Evolutionary conservation across 805 yeast genomes (phyloP), one percentile per base, ranked within the genome.

Genomic region (Schizosaccharomyces octosporus): DNA sequence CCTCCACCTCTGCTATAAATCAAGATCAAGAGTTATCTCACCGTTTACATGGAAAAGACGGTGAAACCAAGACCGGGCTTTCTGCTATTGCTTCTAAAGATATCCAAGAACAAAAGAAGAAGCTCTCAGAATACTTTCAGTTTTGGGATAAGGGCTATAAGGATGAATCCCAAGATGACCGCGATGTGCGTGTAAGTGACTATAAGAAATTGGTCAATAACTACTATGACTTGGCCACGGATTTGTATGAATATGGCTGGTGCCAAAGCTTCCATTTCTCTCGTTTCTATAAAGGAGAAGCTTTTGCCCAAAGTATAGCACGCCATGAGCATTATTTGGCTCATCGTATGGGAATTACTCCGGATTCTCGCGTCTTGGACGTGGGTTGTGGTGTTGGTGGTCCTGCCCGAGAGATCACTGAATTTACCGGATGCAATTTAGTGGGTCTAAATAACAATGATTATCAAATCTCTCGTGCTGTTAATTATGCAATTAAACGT

Each of bases 341-440:
- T 54, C 75, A 78, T 72, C 83, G 85, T 76, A 88, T 89, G 79
- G 85, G 85, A 64, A 77, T 90, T 68, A 73, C 77, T 67, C 85
- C 82, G 67, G 79, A 81, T 67, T 85, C 85, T 87, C 82, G 83
- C 69, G 98, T 90, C 19, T 79, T 90, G 67, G 98, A 90, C 71
- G 98, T 90, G 63, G 98, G 98, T 59, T 93, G 98, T 77, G 98
- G 98, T 78, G 95, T 90, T 68, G 98, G 98, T 71, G 98, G 98
- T 55, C 98, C 98, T 69, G 97, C 95, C 27, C 84, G 97, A 73
- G 96, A 93, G 76, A 90, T 90, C 69, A 79, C 84, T 64, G 81
- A 95, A 71, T 90, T 90, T 77, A 84, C 97, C 61, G 87, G 84
- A 68, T 84, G 88, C 75, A 75, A 80, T 67, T 78, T 90, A 71